Percentiles rank a stretch among this genome's conserved stretches.
phyloP scores from a whole-genome alignment of 2,329 filamentous ascomycete genomes.

The Sporothrix variecibatus region DNA sequence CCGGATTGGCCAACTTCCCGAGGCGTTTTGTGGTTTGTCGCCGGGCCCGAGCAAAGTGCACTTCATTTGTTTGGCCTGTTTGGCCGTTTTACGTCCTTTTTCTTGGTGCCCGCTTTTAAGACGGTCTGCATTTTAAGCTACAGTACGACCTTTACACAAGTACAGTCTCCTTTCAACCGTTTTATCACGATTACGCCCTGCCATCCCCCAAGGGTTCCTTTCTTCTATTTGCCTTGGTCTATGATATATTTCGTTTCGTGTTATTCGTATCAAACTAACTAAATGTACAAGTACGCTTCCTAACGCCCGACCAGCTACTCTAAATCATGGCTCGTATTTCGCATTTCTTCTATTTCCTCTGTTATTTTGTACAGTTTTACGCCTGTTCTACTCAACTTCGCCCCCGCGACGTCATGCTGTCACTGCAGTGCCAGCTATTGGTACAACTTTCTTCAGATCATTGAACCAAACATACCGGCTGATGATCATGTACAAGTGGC shows the following conservation, averaged over 20 bases:
- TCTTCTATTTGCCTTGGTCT: not conserved
- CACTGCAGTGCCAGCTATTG: not conserved
- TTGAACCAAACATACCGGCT: constrained; percentile 24
- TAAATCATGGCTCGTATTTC: not conserved
- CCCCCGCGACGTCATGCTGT: not conserved
- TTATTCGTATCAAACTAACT: not conserved
- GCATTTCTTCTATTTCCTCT: not conserved
- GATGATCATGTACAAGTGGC: constrained; percentile 21
- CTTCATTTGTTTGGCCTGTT: not conserved
- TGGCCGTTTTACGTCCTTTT: not conserved
- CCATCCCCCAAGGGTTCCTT: not conserved
- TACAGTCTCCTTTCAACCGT: not conserved
- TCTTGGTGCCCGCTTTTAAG: not conserved
- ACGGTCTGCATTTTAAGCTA: no score
- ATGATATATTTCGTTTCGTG: not conserved
- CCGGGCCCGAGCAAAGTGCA: not conserved
- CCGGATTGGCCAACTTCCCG: not conserved
- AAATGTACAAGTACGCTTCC: not conserved
- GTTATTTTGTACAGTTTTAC: no score
- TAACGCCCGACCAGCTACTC: not conserved
- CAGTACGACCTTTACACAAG: no score
- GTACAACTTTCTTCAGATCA: constrained; percentile 6
- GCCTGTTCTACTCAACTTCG: not conserved
- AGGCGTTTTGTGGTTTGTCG: not conserved
- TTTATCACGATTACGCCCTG: not conserved